Evolutionary conservation across 768 basidiomycete genomes (phyloP), one percentile per base, ranked within the genome.

Genomic region (Boletellus ananas): DNA sequence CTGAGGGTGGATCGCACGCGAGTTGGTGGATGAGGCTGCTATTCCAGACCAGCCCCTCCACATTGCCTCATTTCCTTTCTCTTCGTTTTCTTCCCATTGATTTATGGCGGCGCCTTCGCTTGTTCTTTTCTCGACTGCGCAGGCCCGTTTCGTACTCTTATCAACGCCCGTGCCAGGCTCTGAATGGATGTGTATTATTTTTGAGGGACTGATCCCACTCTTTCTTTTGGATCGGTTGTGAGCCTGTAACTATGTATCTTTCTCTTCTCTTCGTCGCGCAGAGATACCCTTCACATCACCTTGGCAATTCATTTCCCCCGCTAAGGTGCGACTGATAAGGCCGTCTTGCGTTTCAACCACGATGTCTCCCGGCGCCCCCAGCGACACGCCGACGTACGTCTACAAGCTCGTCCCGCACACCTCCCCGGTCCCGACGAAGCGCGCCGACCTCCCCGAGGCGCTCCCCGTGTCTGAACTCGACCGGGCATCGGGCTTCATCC

Each of bases 321-420:
- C 23, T 23, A 23, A 23, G 23, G 5, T 23, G 23, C 23, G 23
- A 23, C 23, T 6, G 23, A 25, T 25, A 25, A 25, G 23, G 23
- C 4, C 23, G 4, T 39, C 13, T 25, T 27, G 12, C 33, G 6
- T 34, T 34, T 35, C 34, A 20, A 13, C 23, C 13, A 12, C 21
- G 34, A 57, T 60, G 56, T 39, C 49, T 43, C 2, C 40, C 29
- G 29, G 6, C 49, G 25, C 20, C 6, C 25, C 29, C 29, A 11
- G 29, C 29, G 11, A 29, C 29, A 17, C 20, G 27, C 83, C 80
- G 5, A 74, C 69, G 3, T 83, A 81, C 63, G 45, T 85, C 52
- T 86, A 85, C 72, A 86, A 85, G 57, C 75, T 86, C 51, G 64
- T 84, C 29, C 70, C 74, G 12, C 58, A 69, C 34, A 67, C 73